Conservation (phyloP, 805 yeast genomes). For the Starmera amethionina region DNA sequence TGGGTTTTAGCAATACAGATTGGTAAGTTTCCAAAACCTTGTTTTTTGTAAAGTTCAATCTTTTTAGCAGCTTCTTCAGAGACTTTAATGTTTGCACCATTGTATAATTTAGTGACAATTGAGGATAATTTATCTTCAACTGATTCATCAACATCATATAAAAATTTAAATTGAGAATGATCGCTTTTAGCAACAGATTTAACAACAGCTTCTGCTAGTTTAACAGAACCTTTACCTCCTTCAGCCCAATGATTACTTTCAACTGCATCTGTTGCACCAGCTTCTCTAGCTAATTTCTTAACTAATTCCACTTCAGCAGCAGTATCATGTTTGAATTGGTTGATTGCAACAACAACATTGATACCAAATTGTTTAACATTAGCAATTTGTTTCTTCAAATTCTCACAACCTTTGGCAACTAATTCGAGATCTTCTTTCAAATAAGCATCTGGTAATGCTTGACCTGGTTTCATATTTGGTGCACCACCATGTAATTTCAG, state of each 20-base stretch:
- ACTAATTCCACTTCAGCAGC: conserved; percentile 60
- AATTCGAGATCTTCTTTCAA: conserved; percentile 61
- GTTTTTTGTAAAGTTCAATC: conserved; percentile 55
- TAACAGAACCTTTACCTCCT: conserved; percentile 77
- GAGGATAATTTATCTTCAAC: conserved; percentile 59
- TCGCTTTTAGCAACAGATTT: conserved; percentile 42
- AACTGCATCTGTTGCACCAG: conserved; percentile 75
- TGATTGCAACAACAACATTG: conserved; percentile 77
- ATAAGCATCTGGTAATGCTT: conserved; percentile 65
- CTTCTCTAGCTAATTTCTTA: conserved; percentile 55
- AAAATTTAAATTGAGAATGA: conserved; percentile 34
- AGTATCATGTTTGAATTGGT: conserved; percentile 68
- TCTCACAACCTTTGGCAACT: conserved; percentile 60
- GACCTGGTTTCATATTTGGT: conserved; percentile 81
- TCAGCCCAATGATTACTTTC: conserved; percentile 81
- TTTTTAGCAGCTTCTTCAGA: conserved; percentile 61
- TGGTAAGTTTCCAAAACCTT: conserved; percentile 72
- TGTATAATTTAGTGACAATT: conserved; percentile 71
- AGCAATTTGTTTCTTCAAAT: conserved; percentile 66
- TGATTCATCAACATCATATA: conserved; percentile 51
- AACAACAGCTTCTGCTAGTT: conserved; percentile 62
- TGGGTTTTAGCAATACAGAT: conserved; percentile 83
- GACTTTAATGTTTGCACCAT: conserved; percentile 64
- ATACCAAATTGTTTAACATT: conserved; percentile 66
- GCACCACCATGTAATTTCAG: conserved; percentile 85